Percentiles rank a stretch among this genome's conserved stretches.
Evolutionary conservation across 1,284 basidiomycete genomes (phyloP).

Genomic region (Cutaneotrichosporon dermatis): DNA sequence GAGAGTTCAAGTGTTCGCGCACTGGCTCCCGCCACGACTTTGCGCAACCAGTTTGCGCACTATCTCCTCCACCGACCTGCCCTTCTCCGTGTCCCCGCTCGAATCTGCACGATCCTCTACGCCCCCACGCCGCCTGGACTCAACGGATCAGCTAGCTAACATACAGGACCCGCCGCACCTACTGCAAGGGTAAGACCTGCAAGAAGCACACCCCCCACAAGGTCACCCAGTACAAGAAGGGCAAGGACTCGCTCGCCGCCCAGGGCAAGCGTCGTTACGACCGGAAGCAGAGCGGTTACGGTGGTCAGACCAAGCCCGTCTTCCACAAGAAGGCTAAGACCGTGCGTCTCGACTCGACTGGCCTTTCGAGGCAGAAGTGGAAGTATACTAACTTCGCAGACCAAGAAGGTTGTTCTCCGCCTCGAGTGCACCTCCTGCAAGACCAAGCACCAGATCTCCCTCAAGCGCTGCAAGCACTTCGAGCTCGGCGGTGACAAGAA

Average conservation of each 20-base stretch:
- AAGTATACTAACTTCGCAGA: constrained; percentile 44
- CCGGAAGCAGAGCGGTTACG: constrained; percentile 96
- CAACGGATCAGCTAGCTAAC: constrained; percentile 1
- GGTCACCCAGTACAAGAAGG: constrained; percentile 96
- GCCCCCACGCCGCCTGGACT: background rate
- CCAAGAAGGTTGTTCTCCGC: constrained; percentile 98
- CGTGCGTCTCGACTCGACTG: constrained; percentile 22
- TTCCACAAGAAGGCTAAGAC: constrained; percentile 74
- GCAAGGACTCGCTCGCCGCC: constrained; percentile 90
- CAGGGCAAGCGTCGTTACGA: constrained; percentile 99
- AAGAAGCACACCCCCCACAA: constrained; percentile 99
- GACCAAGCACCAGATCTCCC: constrained; percentile 90
- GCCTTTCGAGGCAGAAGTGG: no score
- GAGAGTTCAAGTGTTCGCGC: no score
- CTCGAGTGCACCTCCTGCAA: constrained; percentile 98
- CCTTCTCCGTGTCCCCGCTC: background rate
- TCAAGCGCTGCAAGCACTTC: constrained; percentile 99
- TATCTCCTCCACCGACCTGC: no score
- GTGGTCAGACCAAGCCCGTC: constrained; percentile 99
- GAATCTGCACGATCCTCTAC: background rate
- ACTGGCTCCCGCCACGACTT: no score
- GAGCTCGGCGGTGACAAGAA: constrained; percentile 99
- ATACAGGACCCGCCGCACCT: constrained; percentile 49
- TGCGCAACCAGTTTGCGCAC: no score
- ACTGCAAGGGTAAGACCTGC: constrained; percentile 98